Conservation (phyloP, 768 basidiomycete species). For the Thelephora ganbajun region DNA sequence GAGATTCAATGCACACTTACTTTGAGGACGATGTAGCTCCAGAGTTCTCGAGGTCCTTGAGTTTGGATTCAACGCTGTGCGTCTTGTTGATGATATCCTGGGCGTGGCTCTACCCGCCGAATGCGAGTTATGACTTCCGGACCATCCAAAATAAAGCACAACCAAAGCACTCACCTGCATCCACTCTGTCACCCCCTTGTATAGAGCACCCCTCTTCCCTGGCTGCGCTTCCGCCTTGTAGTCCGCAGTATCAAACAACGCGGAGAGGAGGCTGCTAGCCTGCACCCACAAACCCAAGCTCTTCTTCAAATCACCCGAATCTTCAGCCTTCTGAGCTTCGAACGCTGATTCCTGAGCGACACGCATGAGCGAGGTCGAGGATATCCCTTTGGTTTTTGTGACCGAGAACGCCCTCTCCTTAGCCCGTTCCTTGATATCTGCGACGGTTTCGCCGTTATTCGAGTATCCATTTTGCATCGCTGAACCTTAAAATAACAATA, state of each 20-base stretch:
- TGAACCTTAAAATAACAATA: conserved; percentile 9
- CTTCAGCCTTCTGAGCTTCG: conserved; percentile 37
- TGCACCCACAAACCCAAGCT: conserved; percentile 48
- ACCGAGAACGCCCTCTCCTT: conserved; percentile 34
- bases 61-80: conserved; percentile 29
- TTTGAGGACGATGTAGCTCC: conserved; percentile 8
- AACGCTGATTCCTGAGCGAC: conserved; percentile 44
- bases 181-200: conserved; percentile 52
- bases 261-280: conserved; percentile 42
- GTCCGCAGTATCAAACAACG: conserved; percentile 47
- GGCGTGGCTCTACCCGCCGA: conserved; percentile 22
- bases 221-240: conserved; percentile 33
- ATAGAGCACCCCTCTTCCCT: conserved; percentile 38
- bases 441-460: conserved; percentile 17
- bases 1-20: conserved; percentile 9
- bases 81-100: conserved; percentile 24
- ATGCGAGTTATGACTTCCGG: conserved; percentile 4
- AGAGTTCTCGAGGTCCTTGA: conserved; percentile 31
- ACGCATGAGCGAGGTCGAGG: conserved; percentile 46
- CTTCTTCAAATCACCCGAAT: conserved; percentile 42
- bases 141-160: background rate
- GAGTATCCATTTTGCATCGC: conserved; percentile 27
- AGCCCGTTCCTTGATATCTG: conserved; percentile 34
- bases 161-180: conserved; percentile 35
- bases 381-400: conserved; percentile 33